These are phyloP conservation scores for Colletotrichum shisoi DNA, from an alignment of 2,329 filamentous ascomycete species.

Conservation along the genomic window DNA sequence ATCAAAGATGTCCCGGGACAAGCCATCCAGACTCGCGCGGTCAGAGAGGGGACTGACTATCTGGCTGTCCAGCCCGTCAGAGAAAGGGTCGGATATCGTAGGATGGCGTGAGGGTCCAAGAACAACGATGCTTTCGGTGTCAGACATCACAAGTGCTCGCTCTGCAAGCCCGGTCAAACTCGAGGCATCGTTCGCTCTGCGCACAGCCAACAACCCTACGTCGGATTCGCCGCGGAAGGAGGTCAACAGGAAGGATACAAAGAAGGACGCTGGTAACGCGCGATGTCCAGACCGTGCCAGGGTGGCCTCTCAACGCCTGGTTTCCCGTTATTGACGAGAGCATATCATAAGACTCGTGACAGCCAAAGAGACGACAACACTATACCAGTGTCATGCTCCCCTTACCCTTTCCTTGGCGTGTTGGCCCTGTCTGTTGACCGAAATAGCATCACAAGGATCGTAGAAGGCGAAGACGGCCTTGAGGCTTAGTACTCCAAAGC, in stretches of 20 bases:
- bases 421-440: conserved; percentile 3
- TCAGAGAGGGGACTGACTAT: neutral
- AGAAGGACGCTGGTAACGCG: conserved; percentile 4
- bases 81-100: neutral
- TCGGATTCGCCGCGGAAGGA: neutral
- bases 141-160: conserved; percentile 20
- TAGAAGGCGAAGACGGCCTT: neutral
- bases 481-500: neutral
- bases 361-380: conserved; percentile 1
- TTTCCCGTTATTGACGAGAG: neutral
- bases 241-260: neutral
- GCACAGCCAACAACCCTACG: neutral
- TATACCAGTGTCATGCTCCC: conserved; percentile 3
- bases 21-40: conserved; percentile 13
- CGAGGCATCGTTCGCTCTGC: neutral
- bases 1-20: neutral
- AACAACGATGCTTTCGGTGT: neutral
- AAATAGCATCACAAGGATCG: conserved; percentile 1
- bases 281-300: neutral
- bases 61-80: neutral
- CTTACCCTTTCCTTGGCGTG: neutral
- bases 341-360: neutral
- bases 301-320: neutral
- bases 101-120: neutral
- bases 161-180: conserved; percentile 5